These are phyloP conservation scores for Talaromyces sp. DNA, from an alignment of 2,329 filamentous ascomycete species.

Conservation along the genomic window DNA sequence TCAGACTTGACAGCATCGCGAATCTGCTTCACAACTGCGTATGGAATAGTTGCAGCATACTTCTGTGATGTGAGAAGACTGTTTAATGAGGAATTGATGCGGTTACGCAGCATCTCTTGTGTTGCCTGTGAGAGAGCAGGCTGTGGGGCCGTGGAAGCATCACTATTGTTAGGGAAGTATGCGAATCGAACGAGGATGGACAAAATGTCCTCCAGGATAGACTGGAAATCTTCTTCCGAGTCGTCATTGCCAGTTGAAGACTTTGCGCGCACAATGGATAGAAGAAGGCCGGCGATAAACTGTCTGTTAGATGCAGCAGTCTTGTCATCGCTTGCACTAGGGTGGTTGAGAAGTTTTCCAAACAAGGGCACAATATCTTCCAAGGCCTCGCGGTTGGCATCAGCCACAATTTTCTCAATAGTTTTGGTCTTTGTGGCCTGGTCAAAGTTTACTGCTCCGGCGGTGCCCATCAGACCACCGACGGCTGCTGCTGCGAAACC, in stretches of 20 bases:
- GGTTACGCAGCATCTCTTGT: constrained; percentile 56
- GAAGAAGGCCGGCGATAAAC: constrained; percentile 55
- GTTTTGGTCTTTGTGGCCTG: constrained; percentile 84
- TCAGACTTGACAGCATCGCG: constrained; percentile 40
- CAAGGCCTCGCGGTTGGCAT: constrained; percentile 55
- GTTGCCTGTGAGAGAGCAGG: constrained; percentile 52
- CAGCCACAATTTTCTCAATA: constrained; percentile 71
- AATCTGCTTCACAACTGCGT: constrained; percentile 45
- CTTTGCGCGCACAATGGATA: constrained; percentile 52
- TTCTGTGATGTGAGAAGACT: constrained; percentile 50
- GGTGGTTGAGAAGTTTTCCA: constrained; percentile 49
- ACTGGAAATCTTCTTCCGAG: constrained; percentile 38
- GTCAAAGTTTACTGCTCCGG: constrained; percentile 80
- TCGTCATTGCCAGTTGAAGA: constrained; percentile 32
- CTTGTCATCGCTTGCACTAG: constrained; percentile 50
- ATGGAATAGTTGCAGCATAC: constrained; percentile 41
- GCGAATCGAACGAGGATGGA: constrained; percentile 52
- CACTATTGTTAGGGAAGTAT: constrained; percentile 50
- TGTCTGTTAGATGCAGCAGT: constrained; percentile 51
- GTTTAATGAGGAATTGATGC: constrained; percentile 59
- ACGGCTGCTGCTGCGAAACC: constrained; percentile 64
- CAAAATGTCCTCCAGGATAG: constrained; percentile 49
- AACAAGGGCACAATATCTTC: constrained; percentile 59
- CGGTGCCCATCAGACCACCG: constrained; percentile 67
- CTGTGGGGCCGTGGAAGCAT: constrained; percentile 38